These are phyloP conservation scores for Trichoderma sp. DNA, from an alignment of 2,329 filamentous ascomycete genomes.

Conservation along the genomic window DNA sequence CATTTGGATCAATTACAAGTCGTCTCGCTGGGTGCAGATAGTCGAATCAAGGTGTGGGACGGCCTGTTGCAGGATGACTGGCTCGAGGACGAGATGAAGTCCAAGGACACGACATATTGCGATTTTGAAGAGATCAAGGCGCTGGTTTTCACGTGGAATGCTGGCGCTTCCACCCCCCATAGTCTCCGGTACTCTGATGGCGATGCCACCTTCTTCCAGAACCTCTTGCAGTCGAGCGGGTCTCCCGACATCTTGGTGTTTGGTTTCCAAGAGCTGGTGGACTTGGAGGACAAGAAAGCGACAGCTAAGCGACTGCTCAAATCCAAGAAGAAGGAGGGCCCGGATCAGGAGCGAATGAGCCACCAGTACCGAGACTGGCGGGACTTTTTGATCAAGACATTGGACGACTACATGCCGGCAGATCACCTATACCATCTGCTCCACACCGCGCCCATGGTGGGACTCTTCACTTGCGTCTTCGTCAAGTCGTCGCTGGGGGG, in stretches of 20 bases:
- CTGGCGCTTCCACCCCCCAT: conserved; percentile 89
- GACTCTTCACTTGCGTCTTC: conserved; percentile 94
- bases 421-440: conserved; percentile 81
- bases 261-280: conserved; percentile 97
- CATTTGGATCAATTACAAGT: conserved; percentile 83
- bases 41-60: conserved; percentile 84
- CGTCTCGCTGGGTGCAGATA: conserved; percentile 84
- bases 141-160: conserved; percentile 92
- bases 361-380: conserved; percentile 97
- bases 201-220: conserved; percentile 77
- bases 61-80: conserved; percentile 91
- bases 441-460: conserved; percentile 84
- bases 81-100: conserved; percentile 89
- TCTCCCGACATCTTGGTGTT: conserved; percentile 91
- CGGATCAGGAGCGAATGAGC: conserved; percentile 88
- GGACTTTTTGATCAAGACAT: conserved; percentile 78
- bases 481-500: conserved; percentile 78
- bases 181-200: conserved; percentile 70
- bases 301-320: conserved; percentile 96
- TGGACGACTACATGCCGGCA: conserved; percentile 80
- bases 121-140: conserved; percentile 79
- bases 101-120: conserved; percentile 79
- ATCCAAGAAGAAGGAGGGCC: conserved; percentile 81
- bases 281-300: conserved; percentile 94
- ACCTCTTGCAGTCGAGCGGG: conserved; percentile 73